A percentile compares a stretch with the other conserved stretches of the same genome.
These are phyloP conservation scores for Mycena citricolor DNA, from an alignment of 1,284 basidiomycete species.

Conservation along the genomic window DNA sequence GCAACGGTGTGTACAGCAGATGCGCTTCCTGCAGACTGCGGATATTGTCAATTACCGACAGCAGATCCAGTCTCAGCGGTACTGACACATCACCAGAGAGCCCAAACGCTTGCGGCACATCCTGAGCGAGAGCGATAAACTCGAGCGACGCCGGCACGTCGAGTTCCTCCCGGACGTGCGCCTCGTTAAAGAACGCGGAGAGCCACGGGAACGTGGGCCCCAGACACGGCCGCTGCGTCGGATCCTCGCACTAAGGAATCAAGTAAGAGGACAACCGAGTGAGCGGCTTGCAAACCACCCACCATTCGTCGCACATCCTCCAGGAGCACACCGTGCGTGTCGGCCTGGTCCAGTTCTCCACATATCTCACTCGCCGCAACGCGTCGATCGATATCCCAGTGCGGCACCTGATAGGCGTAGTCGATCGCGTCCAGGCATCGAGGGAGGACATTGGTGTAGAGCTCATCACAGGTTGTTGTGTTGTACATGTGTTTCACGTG, in stretches of 20 bases:
- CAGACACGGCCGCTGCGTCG: no score
- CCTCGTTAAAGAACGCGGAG: slow-evolving; percentile 25
- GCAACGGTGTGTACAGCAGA: slow-evolving; percentile 29
- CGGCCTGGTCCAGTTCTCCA: background rate
- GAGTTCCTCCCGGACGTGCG: slow-evolving; percentile 22
- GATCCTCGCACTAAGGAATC: no score
- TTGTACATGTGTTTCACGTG: slow-evolving; percentile 29
- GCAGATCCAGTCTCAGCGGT: background rate
- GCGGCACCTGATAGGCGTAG: slow-evolving; percentile 25
- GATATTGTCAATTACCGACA: background rate
- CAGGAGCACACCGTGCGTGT: slow-evolving; percentile 16
- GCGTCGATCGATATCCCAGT: slow-evolving; percentile 24
- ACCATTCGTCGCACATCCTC: slow-evolving; percentile 25
- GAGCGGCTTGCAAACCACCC: slow-evolving; percentile 1
- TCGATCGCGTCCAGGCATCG: slow-evolving; percentile 30
- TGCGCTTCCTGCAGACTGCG: slow-evolving; percentile 29
- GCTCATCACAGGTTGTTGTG: slow-evolving; percentile 26
- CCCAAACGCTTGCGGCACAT: slow-evolving; percentile 26
- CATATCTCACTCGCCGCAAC: slow-evolving; percentile 14
- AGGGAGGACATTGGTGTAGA: slow-evolving; percentile 25
- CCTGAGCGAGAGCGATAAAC: slow-evolving; percentile 17
- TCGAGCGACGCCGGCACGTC: slow-evolving; percentile 26
- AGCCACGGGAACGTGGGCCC: slow-evolving; percentile 28
- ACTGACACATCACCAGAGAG: slow-evolving; percentile 30
- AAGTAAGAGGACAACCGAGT: no score